A percentile compares a stretch with the other conserved stretches of the same genome.
Conservation (phyloP, 176 grass and related monocot species). For the Tillandsia fasciculata region DNA sequence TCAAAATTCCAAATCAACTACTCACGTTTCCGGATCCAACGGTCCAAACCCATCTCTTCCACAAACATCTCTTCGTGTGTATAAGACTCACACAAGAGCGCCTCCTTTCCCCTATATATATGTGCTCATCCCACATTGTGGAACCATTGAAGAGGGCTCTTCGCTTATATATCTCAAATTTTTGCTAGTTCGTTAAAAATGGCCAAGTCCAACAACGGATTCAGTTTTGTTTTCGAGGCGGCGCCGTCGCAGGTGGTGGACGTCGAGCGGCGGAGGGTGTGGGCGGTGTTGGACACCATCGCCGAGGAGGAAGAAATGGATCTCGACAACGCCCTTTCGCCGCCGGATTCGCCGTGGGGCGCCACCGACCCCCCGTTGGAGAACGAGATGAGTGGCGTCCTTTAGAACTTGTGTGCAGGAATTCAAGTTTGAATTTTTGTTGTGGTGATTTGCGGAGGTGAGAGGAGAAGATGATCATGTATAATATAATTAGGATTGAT, state of each 20-base stretch:
- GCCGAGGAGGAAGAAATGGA: constrained; percentile 28
- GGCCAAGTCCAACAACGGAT: constrained; percentile 7
- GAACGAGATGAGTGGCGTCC: neutral
- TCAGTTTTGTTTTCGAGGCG: constrained; percentile 20
- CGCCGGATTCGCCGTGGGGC: neutral
- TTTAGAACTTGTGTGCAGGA: constrained; percentile 9
- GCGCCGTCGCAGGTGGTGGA: constrained; percentile 30
- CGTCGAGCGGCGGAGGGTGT: constrained; percentile 21
- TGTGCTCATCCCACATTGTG: neutral
- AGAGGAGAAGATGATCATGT: no score
- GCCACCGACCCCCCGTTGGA: neutral
- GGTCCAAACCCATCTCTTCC: no score
- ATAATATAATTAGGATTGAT: no score
- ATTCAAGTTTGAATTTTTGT: constrained; percentile 1
- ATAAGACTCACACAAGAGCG: neutral
- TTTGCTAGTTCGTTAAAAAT: neutral
- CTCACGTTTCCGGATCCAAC: no score
- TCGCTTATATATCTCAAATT: neutral
- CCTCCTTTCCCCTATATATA: no score
- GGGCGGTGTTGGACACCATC: constrained; percentile 25
- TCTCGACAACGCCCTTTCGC: neutral
- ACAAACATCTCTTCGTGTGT: neutral
- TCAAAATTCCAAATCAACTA: no score
- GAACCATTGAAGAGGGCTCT: neutral
- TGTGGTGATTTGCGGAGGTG: no score